Conservation (phyloP, 1,139 yeast genomes). For the Magnusiomyces fungicola region DNA sequence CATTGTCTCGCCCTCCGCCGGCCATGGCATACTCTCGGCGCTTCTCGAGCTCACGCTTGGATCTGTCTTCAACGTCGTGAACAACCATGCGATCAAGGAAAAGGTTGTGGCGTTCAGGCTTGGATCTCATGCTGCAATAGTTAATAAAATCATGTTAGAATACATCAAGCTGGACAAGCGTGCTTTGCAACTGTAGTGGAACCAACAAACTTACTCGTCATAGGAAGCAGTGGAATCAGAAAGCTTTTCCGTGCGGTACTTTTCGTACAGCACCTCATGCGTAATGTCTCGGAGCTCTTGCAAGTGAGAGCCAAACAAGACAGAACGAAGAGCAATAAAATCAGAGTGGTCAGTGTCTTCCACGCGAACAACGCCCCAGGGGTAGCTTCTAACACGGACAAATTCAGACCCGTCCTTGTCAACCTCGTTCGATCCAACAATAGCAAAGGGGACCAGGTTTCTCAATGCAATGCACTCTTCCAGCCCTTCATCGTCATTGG, state of each 20-base stretch:
- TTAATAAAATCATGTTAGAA: no score
- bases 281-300: constrained; percentile 91
- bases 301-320: constrained; percentile 82
- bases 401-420: constrained; percentile 19
- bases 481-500: constrained; percentile 58
- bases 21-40: constrained; percentile 1
- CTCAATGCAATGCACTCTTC: constrained; percentile 76
- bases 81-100: background rate
- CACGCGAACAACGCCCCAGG: constrained; percentile 80
- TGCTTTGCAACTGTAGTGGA: no score
- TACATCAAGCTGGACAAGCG: no score
- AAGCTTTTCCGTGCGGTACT: constrained; percentile 84
- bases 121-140: no score
- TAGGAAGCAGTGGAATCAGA: constrained; percentile 31
- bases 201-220: background rate
- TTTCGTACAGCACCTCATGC: constrained; percentile 85
- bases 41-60: background rate
- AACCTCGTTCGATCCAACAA: constrained; percentile 51
- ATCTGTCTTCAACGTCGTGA: background rate
- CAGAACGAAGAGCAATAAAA: constrained; percentile 74
- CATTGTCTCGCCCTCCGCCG: no score
- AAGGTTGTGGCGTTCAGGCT: background rate
- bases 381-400: constrained; percentile 78
- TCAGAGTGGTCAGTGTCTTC: constrained; percentile 81
- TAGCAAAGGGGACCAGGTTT: constrained; percentile 76